Percentiles rank a stretch among this genome's conserved stretches.
Evolutionary conservation across 768 basidiomycete genomes (phyloP).

Genomic region (Rhizopogon rudus): DNA sequence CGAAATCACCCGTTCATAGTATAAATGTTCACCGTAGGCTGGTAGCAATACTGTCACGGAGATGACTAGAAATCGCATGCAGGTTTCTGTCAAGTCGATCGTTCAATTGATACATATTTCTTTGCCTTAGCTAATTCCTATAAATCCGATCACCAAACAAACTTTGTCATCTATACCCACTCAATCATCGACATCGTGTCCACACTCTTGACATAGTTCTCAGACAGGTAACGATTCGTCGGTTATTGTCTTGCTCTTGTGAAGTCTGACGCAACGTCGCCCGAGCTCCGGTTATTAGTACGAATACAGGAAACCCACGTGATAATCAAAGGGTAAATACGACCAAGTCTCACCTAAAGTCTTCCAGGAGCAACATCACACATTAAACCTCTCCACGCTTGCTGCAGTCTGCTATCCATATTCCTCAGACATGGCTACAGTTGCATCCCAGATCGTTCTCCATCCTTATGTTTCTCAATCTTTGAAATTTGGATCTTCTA

Average conservation of each 20-base stretch:
- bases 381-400: constrained; percentile 11
- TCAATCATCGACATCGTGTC: too few species aligned
- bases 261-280: background rate
- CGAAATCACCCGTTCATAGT: constrained; percentile 7
- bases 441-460: constrained; percentile 75
- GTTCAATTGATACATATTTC: background rate
- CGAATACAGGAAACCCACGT: constrained; percentile 19
- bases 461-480: constrained; percentile 77
- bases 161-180: background rate
- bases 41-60: background rate
- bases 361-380: background rate
- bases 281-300: background rate
- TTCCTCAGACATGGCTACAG: constrained; percentile 22
- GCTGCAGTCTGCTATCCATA: constrained; percentile 3
- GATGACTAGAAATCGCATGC: too few species aligned
- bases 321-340: constrained; percentile 18
- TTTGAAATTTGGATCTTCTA: constrained; percentile 76
- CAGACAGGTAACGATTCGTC: background rate
- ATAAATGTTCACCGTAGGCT: background rate
- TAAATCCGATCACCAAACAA: background rate
- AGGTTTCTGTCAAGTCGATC: too few species aligned
- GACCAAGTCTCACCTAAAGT: background rate
- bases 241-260: background rate
- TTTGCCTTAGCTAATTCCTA: background rate
- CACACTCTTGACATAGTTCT: background rate